These are phyloP conservation scores for Aspergillus pseudoglaucus DNA, from an alignment of 2,329 filamentous ascomycete species.

Conservation along the genomic window DNA sequence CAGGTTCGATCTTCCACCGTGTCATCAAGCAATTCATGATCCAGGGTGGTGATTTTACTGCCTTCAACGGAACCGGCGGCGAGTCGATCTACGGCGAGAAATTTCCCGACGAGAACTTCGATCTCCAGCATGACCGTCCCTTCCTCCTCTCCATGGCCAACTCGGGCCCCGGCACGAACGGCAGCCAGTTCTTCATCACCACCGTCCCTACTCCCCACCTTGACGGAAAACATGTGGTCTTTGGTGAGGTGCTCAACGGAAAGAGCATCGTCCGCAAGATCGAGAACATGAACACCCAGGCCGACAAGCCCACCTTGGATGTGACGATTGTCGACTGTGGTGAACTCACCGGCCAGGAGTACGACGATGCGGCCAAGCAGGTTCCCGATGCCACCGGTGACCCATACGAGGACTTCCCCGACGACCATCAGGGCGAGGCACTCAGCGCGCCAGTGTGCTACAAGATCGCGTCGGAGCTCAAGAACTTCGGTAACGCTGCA, in stretches of 20 bases:
- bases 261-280: conserved; percentile 87
- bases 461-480: conserved; percentile 76
- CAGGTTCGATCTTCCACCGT: conserved; percentile 80
- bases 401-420: conserved; percentile 90
- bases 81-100: conserved; percentile 97
- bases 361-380: conserved; percentile 61
- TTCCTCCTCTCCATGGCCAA: conserved; percentile 98
- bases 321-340: conserved; percentile 78
- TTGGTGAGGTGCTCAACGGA: conserved; percentile 86
- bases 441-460: conserved; percentile 63
- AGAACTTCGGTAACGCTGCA: conserved; percentile 85
- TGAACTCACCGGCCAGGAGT: conserved; percentile 67
- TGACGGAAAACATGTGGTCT: conserved; percentile 95
- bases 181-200: conserved; percentile 96
- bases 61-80: conserved; percentile 87
- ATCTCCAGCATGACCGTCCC: conserved; percentile 81
- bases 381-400: conserved; percentile 76
- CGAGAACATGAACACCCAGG: conserved; percentile 71
- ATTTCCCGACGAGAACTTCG: conserved; percentile 95
- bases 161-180: conserved; percentile 89
- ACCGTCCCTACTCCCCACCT: conserved; percentile 92
- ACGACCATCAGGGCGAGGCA: conserved; percentile 62
- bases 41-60: conserved; percentile 94
- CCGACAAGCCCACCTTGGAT: conserved; percentile 71
- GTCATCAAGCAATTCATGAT: conserved; percentile 99